Conservation (phyloP, 345 rosid genomes). For the Physaria fendleri region DNA sequence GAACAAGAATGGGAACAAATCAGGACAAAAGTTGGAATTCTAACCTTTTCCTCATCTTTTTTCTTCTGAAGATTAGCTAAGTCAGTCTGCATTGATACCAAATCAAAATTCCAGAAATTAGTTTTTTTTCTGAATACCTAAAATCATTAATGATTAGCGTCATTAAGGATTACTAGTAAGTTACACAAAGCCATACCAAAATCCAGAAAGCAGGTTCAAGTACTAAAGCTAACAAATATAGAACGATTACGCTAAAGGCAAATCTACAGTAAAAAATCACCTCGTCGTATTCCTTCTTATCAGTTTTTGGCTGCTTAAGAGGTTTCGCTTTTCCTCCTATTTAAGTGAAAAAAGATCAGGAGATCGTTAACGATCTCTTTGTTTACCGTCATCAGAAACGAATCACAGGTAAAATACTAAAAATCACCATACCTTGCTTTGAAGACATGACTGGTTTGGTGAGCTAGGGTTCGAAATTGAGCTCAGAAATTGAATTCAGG, state of each 20-base stretch:
- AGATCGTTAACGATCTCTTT: too few species aligned
- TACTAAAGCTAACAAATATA: not conserved
- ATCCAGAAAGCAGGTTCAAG: not conserved
- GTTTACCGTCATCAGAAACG: too few species aligned
- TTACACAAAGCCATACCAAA: not conserved
- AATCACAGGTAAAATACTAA: too few species aligned
- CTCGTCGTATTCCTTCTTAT: too few species aligned
- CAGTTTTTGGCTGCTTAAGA: too few species aligned
- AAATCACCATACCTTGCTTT: too few species aligned
- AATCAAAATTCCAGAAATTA: not conserved
- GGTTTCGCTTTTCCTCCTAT: too few species aligned
- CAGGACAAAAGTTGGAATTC: conserved; percentile 1
- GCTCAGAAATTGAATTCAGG: too few species aligned
- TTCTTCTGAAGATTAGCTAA: conserved; percentile 61
- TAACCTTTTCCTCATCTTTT: conserved; percentile 61
- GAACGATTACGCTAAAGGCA: not conserved
- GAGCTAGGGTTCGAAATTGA: too few species aligned
- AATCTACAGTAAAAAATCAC: conserved; percentile 27
- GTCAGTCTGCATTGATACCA: conserved; percentile 36
- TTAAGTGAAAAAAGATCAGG: too few species aligned
- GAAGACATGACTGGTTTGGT: too few species aligned
- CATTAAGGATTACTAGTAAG: not conserved
- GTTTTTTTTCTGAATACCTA: too few species aligned
- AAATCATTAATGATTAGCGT: not conserved
- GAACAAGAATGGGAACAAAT: not conserved